These are phyloP conservation scores for Athelia psychrophila DNA, from an alignment of 1,284 basidiomycete genomes.

Conservation along the genomic window DNA sequence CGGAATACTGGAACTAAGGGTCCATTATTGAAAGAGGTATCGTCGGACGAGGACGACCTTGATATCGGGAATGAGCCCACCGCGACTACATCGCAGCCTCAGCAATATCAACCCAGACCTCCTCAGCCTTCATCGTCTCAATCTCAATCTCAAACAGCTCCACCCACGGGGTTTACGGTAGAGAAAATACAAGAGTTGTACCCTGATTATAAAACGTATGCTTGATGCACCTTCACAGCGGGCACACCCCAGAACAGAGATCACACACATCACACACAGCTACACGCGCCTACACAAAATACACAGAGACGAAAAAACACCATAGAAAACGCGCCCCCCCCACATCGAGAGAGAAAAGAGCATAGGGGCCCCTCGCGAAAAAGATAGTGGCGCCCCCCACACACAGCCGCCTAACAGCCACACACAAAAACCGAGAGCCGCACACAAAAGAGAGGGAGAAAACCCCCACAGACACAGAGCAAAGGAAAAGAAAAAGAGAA, in stretches of 20 bases:
- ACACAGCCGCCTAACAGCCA: slow-evolving; percentile 62
- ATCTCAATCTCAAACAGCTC: neutral
- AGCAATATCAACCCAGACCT: slow-evolving; percentile 10
- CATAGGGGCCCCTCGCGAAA: slow-evolving; percentile 79
- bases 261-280: slow-evolving; percentile 36
- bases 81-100: neutral
- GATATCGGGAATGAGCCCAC: slow-evolving; percentile 40
- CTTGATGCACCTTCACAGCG: too few relatives aligned
- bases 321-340: slow-evolving; percentile 82
- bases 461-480: slow-evolving; percentile 93
- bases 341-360: slow-evolving; percentile 72
- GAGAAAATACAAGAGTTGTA: neutral
- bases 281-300: slow-evolving; percentile 98
- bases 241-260: neutral
- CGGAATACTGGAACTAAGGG: slow-evolving; percentile 67
- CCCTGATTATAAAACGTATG: slow-evolving; percentile 65
- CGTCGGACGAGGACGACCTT: slow-evolving; percentile 29
- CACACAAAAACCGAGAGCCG: slow-evolving; percentile 65
- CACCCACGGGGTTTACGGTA: neutral
- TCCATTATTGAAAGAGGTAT: slow-evolving; percentile 75
- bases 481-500: slow-evolving; percentile 83
- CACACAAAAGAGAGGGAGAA: slow-evolving; percentile 95
- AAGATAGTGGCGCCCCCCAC: slow-evolving; percentile 60
- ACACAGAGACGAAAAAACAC: slow-evolving; percentile 93
- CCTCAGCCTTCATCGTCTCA: slow-evolving; percentile 24